Conservation (phyloP, 257 asterid species). For the Eucommia ulmoides region DNA sequence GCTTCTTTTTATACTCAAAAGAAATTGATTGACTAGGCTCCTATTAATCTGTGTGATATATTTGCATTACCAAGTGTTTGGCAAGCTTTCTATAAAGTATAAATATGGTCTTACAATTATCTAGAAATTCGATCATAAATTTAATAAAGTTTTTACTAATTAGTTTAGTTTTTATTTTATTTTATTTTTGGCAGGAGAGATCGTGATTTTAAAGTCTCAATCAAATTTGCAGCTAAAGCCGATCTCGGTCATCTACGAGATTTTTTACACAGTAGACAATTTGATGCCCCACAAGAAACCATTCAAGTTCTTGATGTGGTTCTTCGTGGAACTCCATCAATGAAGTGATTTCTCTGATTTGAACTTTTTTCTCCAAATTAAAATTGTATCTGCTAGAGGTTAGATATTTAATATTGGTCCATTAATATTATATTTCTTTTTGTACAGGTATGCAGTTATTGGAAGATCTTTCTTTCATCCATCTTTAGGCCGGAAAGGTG, state of each 20-base stretch:
- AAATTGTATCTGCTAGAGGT: not conserved
- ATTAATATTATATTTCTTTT: not conserved
- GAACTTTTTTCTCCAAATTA: not conserved
- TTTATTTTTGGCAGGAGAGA: constrained; percentile 39
- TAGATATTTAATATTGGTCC: not conserved
- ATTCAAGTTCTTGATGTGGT: constrained; percentile 75
- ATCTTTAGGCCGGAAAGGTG: constrained; percentile 18
- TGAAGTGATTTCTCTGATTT: constrained; percentile 8
- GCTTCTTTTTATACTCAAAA: not conserved
- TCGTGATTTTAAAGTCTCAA: constrained; percentile 37
- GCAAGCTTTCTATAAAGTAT: not conserved
- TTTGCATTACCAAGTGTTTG: not conserved
- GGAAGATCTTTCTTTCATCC: constrained; percentile 68
- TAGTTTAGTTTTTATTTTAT: not conserved
- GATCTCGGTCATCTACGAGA: constrained; percentile 43
- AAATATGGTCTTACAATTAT: not conserved
- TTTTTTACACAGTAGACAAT: constrained; percentile 36
- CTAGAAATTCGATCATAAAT: not conserved
- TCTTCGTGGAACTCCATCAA: constrained; percentile 47
- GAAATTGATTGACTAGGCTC: not conserved
- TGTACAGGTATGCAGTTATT: constrained; percentile 48
- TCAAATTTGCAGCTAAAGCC: constrained; percentile 51
- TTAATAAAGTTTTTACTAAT: not conserved
- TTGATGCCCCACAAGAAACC: constrained; percentile 59
- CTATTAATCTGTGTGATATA: not conserved